Percentiles rank a stretch among this genome's conserved stretches.
phyloP scores from a whole-genome alignment of 352 stramenopile species.

The Globisporangium orthogonon region DNA sequence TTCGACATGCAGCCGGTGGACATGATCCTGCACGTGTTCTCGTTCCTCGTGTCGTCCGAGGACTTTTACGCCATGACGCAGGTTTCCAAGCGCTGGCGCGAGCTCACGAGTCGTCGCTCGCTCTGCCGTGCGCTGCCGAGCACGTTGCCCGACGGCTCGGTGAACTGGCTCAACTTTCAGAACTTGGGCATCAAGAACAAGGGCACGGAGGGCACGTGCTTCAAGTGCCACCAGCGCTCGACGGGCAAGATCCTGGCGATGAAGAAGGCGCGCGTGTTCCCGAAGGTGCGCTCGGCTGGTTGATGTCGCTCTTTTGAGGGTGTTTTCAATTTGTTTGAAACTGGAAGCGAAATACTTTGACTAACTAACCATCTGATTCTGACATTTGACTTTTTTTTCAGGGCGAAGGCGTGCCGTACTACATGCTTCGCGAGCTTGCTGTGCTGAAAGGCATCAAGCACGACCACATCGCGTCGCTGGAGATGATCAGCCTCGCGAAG shows the following conservation, averaged over 20 bases:
- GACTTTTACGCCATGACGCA: conserved; percentile 67
- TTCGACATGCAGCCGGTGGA: conserved; percentile 84
- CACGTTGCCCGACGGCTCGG: conserved; percentile 59
- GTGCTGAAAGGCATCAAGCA: conserved; percentile 86
- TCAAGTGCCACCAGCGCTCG: conserved; percentile 82
- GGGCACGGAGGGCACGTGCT: conserved; percentile 83
- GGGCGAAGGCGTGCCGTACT: conserved; percentile 90
- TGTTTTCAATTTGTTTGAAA: too few relatives aligned
- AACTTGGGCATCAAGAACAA: conserved; percentile 89
- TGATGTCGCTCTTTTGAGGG: neutral
- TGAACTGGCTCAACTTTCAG: conserved; percentile 87
- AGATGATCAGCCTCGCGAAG: conserved; percentile 82
- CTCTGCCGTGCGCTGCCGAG: conserved; percentile 66
- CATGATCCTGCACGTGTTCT: conserved; percentile 86
- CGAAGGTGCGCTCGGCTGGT: conserved; percentile 38
- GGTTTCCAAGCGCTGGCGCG: conserved; percentile 75
- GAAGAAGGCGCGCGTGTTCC: conserved; percentile 86
- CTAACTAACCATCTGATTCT: neutral
- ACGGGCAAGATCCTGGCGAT: conserved; percentile 84
- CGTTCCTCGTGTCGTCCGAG: conserved; percentile 70
- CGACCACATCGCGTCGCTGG: conserved; percentile 82
- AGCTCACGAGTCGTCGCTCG: conserved; percentile 62
- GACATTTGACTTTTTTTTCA: conserved; percentile 10
- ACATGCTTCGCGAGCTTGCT: conserved; percentile 88
- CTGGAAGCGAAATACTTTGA: too few relatives aligned